phyloP scores from a whole-genome alignment of 2,329 filamentous ascomycete species.

The Podosphaera aphanis region DNA sequence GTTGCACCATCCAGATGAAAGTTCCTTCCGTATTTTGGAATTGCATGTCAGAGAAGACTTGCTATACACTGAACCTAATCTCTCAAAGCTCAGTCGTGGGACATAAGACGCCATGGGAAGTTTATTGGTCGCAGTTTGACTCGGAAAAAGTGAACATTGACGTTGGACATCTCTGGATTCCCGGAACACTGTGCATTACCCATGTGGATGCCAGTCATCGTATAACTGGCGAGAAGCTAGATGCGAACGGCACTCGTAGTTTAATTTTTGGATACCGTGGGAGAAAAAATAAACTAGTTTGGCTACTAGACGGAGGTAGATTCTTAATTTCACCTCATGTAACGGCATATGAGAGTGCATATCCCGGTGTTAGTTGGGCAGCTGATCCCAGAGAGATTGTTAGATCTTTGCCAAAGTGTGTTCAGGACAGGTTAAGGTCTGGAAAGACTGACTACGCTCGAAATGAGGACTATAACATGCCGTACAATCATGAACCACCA shows the following conservation, averaged over 20 bases:
- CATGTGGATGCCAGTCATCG: neutral
- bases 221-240: neutral
- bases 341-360: neutral
- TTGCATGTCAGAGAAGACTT: neutral
- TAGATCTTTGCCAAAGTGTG: neutral
- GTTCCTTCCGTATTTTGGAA: conserved; percentile 1
- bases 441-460: neutral
- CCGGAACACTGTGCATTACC: neutral
- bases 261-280: neutral
- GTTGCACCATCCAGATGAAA: neutral
- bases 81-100: neutral
- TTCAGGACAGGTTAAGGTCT: neutral
- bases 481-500: neutral
- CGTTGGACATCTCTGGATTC: neutral
- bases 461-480: neutral
- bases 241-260: neutral
- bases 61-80: neutral
- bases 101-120: conserved; percentile 1
- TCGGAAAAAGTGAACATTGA: neutral
- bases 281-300: neutral
- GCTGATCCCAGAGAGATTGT: neutral
- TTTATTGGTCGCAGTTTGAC: conserved; percentile 1
- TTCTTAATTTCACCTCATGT: neutral
- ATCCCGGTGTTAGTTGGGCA: neutral
- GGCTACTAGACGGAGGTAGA: neutral